Evolutionary conservation across 2,329 filamentous ascomycete genomes (phyloP).

Genomic region (Sarocladium strictum): DNA sequence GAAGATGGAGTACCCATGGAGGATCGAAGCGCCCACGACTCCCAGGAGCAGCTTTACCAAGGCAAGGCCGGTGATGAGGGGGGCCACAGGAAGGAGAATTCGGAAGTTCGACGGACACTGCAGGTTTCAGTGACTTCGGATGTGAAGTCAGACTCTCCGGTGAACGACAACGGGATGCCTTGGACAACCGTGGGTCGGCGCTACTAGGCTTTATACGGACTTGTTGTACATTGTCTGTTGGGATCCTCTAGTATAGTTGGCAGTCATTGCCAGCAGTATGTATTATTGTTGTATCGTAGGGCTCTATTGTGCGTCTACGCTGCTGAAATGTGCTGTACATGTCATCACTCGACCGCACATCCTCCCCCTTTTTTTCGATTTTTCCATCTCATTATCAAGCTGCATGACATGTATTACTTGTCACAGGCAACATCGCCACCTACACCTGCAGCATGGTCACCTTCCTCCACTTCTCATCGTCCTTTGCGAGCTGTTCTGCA

Average conservation of each 20-base stretch:
- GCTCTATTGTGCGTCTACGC: no score
- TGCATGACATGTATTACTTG: no score
- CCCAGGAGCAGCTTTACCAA: background rate
- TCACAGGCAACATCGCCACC: no score
- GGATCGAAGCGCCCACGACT: background rate
- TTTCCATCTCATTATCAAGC: no score
- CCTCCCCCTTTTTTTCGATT: no score
- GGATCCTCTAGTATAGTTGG: no score
- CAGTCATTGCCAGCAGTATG: no score
- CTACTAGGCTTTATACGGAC: background rate
- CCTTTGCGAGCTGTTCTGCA: conserved; percentile 18
- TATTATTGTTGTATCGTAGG: no score
- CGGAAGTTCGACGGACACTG: background rate
- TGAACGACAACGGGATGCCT: background rate
- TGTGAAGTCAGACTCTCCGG: background rate
- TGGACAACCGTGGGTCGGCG: background rate
- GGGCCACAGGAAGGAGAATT: background rate
- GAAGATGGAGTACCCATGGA: background rate
- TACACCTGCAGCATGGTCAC: conserved; percentile 11
- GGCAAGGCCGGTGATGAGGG: background rate
- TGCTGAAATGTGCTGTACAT: no score
- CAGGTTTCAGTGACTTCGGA: background rate
- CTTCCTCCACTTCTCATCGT: conserved; percentile 24
- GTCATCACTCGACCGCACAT: no score
- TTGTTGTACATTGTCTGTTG: no score